Evolutionary conservation across 371 early-diverging fungal genomes (phyloP).

Genomic region (Paramicrosporidium saccamoebae): DNA sequence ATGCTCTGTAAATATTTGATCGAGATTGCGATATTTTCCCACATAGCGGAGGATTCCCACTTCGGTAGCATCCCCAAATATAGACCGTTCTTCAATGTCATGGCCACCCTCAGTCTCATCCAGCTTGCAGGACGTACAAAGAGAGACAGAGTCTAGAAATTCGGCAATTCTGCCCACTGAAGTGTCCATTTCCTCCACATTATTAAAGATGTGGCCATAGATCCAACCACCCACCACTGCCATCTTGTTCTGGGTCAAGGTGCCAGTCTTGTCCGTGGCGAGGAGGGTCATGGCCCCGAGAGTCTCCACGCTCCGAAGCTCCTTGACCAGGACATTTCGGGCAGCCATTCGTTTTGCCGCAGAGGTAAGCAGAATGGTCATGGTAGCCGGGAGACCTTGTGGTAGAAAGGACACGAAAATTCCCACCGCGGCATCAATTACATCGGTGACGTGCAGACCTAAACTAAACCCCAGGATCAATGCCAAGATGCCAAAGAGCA

Average conservation of each 20-base stretch:
- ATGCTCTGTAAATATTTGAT: too few relatives aligned
- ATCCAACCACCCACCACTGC: conserved; percentile 5
- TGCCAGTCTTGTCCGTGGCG: conserved; percentile 75
- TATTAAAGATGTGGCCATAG: not conserved
- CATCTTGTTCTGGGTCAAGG: conserved; percentile 24
- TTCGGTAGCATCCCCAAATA: conserved; percentile 38
- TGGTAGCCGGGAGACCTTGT: conserved; percentile 67
- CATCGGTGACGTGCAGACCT: conserved; percentile 16
- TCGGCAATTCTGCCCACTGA: too few relatives aligned
- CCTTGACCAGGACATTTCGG: conserved; percentile 51
- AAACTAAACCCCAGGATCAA: conserved; percentile 30
- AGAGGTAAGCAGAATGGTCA: conserved; percentile 58
- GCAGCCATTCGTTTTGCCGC: conserved; percentile 68
- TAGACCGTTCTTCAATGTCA: conserved; percentile 17
- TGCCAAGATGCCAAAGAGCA: conserved; percentile 21
- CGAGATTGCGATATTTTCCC: conserved; percentile 15
- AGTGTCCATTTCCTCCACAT: conserved; percentile 1
- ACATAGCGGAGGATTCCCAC: conserved; percentile 24
- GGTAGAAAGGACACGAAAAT: conserved; percentile 73
- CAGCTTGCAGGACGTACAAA: conserved; percentile 53
- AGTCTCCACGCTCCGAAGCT: conserved; percentile 58
- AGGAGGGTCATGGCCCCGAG: conserved; percentile 62
- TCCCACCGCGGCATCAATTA: conserved; percentile 60
- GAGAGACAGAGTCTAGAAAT: conserved; percentile 21
- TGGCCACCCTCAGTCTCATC: conserved; percentile 47